These are phyloP conservation scores for Clavaria fumosa DNA, from an alignment of 768 basidiomycete species.

Conservation along the genomic window DNA sequence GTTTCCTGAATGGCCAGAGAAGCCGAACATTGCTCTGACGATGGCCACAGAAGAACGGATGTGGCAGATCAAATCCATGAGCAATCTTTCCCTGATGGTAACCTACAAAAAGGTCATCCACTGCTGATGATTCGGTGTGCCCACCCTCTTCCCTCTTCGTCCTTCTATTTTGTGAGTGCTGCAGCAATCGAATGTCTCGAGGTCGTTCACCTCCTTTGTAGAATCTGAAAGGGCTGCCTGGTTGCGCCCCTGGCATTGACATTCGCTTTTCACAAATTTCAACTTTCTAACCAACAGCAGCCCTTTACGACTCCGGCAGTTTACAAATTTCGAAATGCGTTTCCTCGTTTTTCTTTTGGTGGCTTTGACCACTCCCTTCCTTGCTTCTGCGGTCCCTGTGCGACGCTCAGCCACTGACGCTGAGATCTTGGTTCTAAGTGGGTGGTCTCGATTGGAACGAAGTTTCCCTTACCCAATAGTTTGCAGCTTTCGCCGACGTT, in stretches of 20 bases:
- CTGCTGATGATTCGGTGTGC: too few species aligned
- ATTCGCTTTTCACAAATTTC: constrained; percentile 7
- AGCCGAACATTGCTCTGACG: too few species aligned
- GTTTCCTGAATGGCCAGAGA: too few species aligned
- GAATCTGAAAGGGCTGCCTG: constrained; percentile 51
- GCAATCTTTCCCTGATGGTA: too few species aligned
- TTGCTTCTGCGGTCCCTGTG: constrained; percentile 36
- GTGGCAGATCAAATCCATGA: too few species aligned
- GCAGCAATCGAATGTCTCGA: neutral
- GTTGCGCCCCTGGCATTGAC: constrained; percentile 44
- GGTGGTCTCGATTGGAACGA: constrained; percentile 18
- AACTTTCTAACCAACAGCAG: constrained; percentile 11
- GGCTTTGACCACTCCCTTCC: constrained; percentile 27
- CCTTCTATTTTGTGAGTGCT: constrained; percentile 19
- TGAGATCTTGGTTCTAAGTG: constrained; percentile 46
- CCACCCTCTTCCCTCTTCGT: neutral
- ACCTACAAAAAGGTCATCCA: too few species aligned
- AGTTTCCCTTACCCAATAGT: neutral
- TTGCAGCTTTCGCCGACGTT: constrained; percentile 56
- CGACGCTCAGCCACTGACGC: constrained; percentile 25
- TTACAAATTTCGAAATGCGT: constrained; percentile 28
- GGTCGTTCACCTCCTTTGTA: constrained; percentile 7
- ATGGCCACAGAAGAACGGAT: too few species aligned
- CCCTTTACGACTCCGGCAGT: constrained; percentile 12
- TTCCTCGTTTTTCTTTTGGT: constrained; percentile 26